Base-by-base conservation (phyloP, 768 basidiomycete species). In the Xanthoconium stramineum region DNA sequence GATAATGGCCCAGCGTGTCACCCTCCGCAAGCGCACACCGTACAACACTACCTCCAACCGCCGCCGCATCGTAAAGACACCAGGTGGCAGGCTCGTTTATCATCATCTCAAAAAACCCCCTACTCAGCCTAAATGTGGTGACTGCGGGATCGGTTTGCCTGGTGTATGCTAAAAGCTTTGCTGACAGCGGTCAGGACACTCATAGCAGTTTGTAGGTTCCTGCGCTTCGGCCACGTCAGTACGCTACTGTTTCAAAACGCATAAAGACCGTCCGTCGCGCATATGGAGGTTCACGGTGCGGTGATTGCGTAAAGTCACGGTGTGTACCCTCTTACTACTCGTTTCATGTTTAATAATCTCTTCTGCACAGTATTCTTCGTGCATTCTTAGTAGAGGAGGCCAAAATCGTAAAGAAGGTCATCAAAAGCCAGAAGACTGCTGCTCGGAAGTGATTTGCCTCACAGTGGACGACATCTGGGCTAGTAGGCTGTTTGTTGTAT, bases 361-460 rank as follows among this genome's bases (percentile, higher is more conserved):
- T 7, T 24, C 24, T 24, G 8, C 48, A 0, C 60, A 98, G 97
- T 61, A 95, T 99, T 66, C 88, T 98, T 65, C 91, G 97, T 57
- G 94, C 97, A 61, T 99, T 99, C 87, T 78, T 99, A 58, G 91
- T 99, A 39, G 97, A 98, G 82, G 97, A 99, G 81, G 97, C 97
- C 44, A 98, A 98, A 82, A 98, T 99, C 67, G 97, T 99, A 72
- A 99, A 99, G 88, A 89, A 85, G 78, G 96, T 98, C 65, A 94
- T 98, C 83, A 97, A 97, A 82, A 88, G 89, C 70, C 92, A 83
- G 73, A 71, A 66, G 59, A 64, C 67, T 17, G 47, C 44, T 33
- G 11, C 45, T 30, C 68, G 59, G 29, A 71, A 71, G 63, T 71
- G 59, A 68, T 49, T 55, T 12, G 9, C n/a, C 49, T 33, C 28